phyloP scores from a whole-genome alignment of 202 grass and related monocot genomes.

The Panicum hallii region DNA sequence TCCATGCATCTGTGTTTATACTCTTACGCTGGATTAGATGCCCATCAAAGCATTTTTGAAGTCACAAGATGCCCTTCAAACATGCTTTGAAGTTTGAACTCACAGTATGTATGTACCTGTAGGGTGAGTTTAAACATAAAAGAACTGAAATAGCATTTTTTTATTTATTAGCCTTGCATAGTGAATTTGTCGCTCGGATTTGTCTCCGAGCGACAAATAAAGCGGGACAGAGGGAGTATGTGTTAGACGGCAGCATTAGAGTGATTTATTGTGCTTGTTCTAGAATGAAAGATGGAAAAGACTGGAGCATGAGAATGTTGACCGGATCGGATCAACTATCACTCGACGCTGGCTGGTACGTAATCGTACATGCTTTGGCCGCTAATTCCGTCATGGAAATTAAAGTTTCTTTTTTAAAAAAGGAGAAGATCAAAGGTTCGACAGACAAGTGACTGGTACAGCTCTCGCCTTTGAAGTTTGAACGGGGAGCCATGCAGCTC shows the following conservation, averaged over 20 bases:
- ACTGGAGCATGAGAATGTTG: slow-evolving; percentile 51
- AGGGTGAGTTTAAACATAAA: background rate
- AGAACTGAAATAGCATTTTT: background rate
- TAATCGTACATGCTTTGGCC: slow-evolving; percentile 30
- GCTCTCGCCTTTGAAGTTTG: slow-evolving; percentile 31
- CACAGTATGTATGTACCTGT: background rate
- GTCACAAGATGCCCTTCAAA: slow-evolving; percentile 14
- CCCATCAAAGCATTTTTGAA: slow-evolving; percentile 5
- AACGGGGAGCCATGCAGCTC: background rate
- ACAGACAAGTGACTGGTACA: background rate
- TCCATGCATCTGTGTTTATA: slow-evolving; percentile 7
- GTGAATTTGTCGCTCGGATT: background rate
- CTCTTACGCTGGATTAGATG: background rate
- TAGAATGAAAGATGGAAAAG: slow-evolving; percentile 6
- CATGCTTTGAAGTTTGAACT: slow-evolving; percentile 21
- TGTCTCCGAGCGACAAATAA: too few relatives aligned
- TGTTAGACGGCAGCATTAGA: background rate
- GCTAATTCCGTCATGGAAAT: background rate
- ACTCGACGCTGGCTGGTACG: slow-evolving; percentile 7
- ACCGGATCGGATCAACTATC: slow-evolving; percentile 45
- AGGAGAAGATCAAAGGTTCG: background rate
- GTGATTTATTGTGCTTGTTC: slow-evolving; percentile 9
- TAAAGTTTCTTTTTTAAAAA: background rate
- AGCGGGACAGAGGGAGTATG: background rate
- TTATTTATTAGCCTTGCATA: background rate